Evolutionary conservation across 2,329 filamentous ascomycete species (phyloP).

Genomic region (Alternaria sp.): DNA sequence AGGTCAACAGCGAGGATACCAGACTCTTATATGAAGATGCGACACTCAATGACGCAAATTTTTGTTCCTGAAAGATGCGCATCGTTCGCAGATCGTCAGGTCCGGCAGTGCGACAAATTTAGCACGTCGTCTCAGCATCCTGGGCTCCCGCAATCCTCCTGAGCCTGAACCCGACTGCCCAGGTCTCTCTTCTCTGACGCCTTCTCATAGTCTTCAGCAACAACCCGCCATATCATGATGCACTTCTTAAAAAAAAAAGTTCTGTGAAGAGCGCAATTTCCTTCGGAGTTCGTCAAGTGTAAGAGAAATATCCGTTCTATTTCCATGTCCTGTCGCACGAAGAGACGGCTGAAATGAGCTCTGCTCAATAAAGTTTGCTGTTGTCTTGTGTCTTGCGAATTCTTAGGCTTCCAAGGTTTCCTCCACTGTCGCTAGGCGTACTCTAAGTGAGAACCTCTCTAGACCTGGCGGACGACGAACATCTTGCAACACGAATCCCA

Average conservation of each 20-base stretch:
- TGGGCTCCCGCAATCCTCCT: background rate
- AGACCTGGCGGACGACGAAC: background rate
- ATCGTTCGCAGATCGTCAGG: constrained; percentile 11
- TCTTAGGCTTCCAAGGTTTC: background rate
- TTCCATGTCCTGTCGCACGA: background rate
- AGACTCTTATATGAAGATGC: constrained; percentile 10
- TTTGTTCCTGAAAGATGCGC: constrained; percentile 1
- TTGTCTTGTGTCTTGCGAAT: background rate
- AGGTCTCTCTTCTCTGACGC: background rate
- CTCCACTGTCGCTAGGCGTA: background rate
- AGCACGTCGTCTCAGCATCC: background rate
- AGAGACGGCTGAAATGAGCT: background rate
- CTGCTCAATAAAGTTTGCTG: background rate
- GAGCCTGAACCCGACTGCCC: background rate
- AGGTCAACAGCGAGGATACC: background rate
- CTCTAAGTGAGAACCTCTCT: background rate
- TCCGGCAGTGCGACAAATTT: background rate
- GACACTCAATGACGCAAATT: constrained; percentile 10
- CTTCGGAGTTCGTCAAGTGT: background rate
- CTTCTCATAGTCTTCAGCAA: background rate
- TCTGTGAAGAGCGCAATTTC: background rate
- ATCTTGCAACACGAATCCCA: background rate
- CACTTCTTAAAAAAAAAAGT: background rate
- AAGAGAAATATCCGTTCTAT: background rate
- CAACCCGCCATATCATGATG: background rate